Percentiles rank a stretch among this genome's conserved stretches.
Evolutionary conservation across 768 basidiomycete genomes (phyloP).

Genomic region (Hydnomerulius pinastri): DNA sequence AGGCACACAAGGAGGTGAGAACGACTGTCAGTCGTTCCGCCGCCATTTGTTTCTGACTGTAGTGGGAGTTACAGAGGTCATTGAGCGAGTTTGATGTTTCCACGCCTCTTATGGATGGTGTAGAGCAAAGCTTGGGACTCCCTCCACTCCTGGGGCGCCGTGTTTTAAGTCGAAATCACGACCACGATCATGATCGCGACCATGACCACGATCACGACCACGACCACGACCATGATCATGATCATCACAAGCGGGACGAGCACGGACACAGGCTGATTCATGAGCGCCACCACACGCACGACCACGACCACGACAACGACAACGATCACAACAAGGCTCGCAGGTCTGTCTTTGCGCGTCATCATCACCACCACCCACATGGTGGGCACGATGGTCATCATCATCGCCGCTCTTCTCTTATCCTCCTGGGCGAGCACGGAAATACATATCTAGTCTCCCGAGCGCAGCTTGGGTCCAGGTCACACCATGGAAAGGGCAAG

Average conservation of each 20-base stretch:
- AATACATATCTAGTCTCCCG: conserved; percentile 28
- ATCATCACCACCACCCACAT: conserved; percentile 16
- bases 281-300: conserved; percentile 12
- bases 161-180: conserved; percentile 4
- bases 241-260: no score
- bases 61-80: background rate
- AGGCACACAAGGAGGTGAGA: conserved; percentile 4
- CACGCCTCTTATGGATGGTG: no score
- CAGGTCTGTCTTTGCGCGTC: conserved; percentile 22
- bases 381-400: conserved; percentile 8
- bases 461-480: background rate
- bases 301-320: background rate
- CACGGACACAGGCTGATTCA: conserved; percentile 17
- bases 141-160: conserved; percentile 21
- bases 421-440: conserved; percentile 27
- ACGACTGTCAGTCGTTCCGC: background rate
- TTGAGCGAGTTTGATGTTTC: no score
- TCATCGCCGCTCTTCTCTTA: conserved; percentile 22
- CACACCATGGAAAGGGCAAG: background rate
- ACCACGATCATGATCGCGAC: conserved; percentile 19
- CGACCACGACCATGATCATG: conserved; percentile 13
- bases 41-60: background rate
- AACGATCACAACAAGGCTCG: conserved; percentile 7
- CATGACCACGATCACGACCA: conserved; percentile 4
- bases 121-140: background rate